These are phyloP conservation scores for Mortierella claussenii DNA, from an alignment of 192 early-diverging fungal species.

Conservation along the genomic window DNA sequence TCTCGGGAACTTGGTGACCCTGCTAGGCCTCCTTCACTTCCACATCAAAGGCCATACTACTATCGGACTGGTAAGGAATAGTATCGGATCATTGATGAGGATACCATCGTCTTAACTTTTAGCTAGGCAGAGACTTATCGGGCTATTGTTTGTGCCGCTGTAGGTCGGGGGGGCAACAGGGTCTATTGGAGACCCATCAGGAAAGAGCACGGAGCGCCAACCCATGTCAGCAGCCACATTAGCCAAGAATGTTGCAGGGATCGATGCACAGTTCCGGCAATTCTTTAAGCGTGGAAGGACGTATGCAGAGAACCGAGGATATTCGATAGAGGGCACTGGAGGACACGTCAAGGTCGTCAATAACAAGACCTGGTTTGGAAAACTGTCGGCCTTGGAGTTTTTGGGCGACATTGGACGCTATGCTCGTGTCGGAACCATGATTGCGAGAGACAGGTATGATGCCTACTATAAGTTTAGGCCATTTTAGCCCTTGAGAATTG, in stretches of 20 bases:
- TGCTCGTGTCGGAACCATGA: conserved; percentile 84
- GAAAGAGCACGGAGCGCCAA: conserved; percentile 81
- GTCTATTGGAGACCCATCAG: conserved; percentile 92
- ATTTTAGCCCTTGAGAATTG: not conserved
- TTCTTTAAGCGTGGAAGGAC: conserved; percentile 72
- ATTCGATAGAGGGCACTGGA: conserved; percentile 15
- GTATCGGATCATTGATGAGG: not conserved
- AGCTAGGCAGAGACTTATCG: no score
- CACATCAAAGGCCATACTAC: conserved; percentile 82
- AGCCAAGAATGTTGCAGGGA: conserved; percentile 69
- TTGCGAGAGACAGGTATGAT: conserved; percentile 81
- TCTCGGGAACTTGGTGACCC: conserved; percentile 87
- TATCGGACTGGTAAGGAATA: conserved; percentile 76
- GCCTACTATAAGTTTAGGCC: not conserved
- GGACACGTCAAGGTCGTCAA: conserved; percentile 70
- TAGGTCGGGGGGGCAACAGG: conserved; percentile 92
- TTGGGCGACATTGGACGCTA: conserved; percentile 82
- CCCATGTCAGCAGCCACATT: conserved; percentile 70
- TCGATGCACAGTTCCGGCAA: conserved; percentile 75
- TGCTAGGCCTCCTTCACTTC: conserved; percentile 90
- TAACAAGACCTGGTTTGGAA: conserved; percentile 84
- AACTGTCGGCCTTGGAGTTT: conserved; percentile 81
- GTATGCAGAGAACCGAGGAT: conserved; percentile 55
- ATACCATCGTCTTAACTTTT: no score
- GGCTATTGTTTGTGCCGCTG: not conserved